These are phyloP conservation scores for Bruguiera gymnorhiza DNA, from an alignment of 345 rosid species.

Conservation along the genomic window DNA sequence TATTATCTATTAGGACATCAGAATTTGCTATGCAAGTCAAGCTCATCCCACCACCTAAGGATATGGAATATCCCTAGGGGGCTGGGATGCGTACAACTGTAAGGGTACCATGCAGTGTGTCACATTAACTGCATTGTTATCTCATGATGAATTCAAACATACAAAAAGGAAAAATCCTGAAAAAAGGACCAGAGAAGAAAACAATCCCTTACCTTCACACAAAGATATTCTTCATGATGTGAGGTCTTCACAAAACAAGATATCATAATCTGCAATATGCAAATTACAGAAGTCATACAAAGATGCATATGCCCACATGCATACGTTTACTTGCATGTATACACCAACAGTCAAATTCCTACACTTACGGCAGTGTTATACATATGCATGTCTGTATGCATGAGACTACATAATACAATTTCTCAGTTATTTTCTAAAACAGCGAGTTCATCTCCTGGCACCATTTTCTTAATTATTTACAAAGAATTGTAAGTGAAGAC, in stretches of 20 bases:
- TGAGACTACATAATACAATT: background rate
- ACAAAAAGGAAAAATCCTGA: background rate
- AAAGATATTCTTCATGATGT: conserved; percentile 62
- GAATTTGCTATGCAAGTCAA: too few relatives aligned
- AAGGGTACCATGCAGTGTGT: too few relatives aligned
- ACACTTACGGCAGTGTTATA: too few relatives aligned
- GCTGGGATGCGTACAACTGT: too few relatives aligned
- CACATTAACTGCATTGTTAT: too few relatives aligned
- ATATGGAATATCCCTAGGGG: too few relatives aligned
- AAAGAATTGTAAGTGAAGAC: background rate
- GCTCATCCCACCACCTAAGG: too few relatives aligned
- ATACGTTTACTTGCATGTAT: background rate
- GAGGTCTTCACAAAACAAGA: conserved; percentile 84
- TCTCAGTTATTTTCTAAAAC: background rate
- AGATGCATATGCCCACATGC: background rate
- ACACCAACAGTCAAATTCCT: background rate
- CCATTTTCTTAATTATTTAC: background rate
- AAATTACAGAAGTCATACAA: conserved; percentile 15
- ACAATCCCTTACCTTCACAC: conserved; percentile 55
- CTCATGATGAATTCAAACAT: too few relatives aligned
- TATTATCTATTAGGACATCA: too few relatives aligned
- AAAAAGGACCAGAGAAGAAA: background rate
- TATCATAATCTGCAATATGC: conserved; percentile 50
- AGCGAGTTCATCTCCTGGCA: background rate
- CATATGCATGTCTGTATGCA: background rate